Evolutionary conservation across 1,139 yeast species (phyloP).

Genomic region (Nakaseomyces nivariensis): DNA sequence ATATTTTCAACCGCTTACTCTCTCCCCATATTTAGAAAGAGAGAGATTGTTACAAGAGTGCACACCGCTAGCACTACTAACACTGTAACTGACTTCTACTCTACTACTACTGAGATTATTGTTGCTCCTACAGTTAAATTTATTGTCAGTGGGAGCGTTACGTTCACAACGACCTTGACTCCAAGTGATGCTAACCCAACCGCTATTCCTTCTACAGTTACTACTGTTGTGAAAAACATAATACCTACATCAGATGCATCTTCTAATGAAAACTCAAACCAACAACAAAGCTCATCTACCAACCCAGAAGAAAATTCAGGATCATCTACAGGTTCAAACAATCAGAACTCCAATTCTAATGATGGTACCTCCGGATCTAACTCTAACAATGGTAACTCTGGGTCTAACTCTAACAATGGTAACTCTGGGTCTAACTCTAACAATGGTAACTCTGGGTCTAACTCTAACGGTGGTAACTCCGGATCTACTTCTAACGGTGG

Average conservation of each 20-base stretch:
- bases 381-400: neutral
- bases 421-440: no score
- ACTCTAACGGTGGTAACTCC: no score
- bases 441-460: no score
- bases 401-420: neutral
- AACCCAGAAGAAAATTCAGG: no score
- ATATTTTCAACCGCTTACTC: slow-evolving; percentile 10
- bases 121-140: slow-evolving; percentile 63
- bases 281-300: no score
- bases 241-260: slow-evolving; percentile 5
- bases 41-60: slow-evolving; percentile 43
- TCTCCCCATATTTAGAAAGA: slow-evolving; percentile 27
- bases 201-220: slow-evolving; percentile 28
- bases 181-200: slow-evolving; percentile 28
- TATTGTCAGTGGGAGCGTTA: slow-evolving; percentile 49
- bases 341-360: neutral
- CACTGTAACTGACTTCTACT: slow-evolving; percentile 42
- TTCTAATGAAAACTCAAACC: no score
- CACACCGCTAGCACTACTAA: slow-evolving; percentile 52
- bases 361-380: no score
- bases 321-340: neutral
- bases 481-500: neutral
- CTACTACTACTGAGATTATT: slow-evolving; percentile 51
- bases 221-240: slow-evolving; percentile 16
- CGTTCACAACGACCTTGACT: slow-evolving; percentile 47